These are phyloP conservation scores for Furcasterigmium sp. DNA, from an alignment of 2,329 filamentous ascomycete species.

Conservation along the genomic window DNA sequence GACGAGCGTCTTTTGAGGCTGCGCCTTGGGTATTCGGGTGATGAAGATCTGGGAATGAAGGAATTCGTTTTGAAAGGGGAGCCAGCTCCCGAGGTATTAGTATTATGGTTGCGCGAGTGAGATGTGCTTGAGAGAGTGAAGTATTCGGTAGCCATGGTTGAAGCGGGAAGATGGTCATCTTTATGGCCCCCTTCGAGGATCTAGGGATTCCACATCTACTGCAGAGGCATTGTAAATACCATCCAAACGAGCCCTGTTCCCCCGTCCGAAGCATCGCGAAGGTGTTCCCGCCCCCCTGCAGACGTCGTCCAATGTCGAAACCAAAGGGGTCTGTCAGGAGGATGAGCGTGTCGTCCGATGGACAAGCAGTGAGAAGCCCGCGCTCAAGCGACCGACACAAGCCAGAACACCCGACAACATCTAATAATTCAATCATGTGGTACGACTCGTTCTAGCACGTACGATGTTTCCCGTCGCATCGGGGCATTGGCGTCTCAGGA, in stretches of 20 bases:
- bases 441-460: neutral
- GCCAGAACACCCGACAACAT: neutral
- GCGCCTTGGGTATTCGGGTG: neutral
- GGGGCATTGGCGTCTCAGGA: neutral
- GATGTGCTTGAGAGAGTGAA: neutral
- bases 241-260: neutral
- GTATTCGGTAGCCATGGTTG: neutral
- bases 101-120: neutral
- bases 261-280: no score
- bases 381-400: neutral
- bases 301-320: neutral
- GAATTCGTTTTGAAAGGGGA: neutral
- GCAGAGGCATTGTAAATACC: neutral
- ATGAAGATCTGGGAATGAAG: neutral
- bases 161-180: neutral
- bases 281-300: no score
- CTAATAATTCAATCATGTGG: neutral
- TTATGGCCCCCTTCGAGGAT: neutral
- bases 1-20: neutral
- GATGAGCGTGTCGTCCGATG: no score
- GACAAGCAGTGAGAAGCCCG: neutral
- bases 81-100: neutral
- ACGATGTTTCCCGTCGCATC: neutral
- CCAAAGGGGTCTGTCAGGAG: neutral
- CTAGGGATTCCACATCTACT: neutral